phyloP scores from a whole-genome alignment of 179 eudicot genomes.

The Spinacia oleracea region DNA sequence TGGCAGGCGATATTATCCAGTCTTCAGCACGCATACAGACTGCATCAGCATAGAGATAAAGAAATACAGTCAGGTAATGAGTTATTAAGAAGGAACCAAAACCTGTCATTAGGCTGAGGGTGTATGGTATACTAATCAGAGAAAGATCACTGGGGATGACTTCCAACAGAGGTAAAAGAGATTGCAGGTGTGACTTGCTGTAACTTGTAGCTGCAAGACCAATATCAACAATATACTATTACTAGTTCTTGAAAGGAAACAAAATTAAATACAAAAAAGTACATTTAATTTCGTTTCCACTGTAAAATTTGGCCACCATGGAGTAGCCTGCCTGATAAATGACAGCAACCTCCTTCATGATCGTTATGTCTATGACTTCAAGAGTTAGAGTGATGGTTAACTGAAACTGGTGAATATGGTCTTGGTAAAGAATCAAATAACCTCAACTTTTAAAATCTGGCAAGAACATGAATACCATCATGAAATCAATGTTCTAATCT shows the following conservation, averaged over 20 bases:
- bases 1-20: not conserved
- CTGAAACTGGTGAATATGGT: not conserved
- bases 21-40: not conserved
- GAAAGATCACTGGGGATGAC: constrained; percentile 48
- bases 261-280: not conserved
- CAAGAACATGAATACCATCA: not conserved
- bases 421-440: not conserved
- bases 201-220: constrained; percentile 64
- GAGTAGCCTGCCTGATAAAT: no score
- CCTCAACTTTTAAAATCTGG: not conserved
- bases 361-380: not conserved
- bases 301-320: not conserved
- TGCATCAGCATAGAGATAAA: not conserved
- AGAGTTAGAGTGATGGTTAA: not conserved
- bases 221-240: constrained; percentile 6
- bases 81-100: not conserved
- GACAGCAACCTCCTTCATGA: not conserved
- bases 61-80: not conserved
- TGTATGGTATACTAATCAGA: constrained; percentile 38
- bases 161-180: constrained; percentile 44
- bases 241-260: constrained; percentile 12
- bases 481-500: not conserved
- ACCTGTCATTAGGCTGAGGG: constrained; percentile 58
- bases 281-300: not conserved
- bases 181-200: constrained; percentile 50